A percentile compares a stretch with the other conserved stretches of the same genome.
These are phyloP conservation scores for Arthromyces matolae DNA, from an alignment of 768 basidiomycete species.

Conservation along the genomic window DNA sequence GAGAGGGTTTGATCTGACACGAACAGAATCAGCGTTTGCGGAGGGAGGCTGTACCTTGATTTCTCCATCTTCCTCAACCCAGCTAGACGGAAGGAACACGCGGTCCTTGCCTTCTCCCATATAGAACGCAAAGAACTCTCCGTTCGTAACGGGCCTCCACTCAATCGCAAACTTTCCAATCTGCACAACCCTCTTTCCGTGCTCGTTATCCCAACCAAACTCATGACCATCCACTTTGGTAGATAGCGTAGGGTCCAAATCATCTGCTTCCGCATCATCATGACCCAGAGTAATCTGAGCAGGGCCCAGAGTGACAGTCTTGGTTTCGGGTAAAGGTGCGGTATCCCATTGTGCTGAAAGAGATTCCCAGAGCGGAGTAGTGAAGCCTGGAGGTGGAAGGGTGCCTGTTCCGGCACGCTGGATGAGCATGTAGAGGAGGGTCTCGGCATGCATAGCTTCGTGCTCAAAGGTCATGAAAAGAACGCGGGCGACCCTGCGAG, in stretches of 20 bases:
- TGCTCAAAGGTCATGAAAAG: slow-evolving; percentile 92
- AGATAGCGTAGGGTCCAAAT: slow-evolving; percentile 33
- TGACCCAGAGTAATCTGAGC: slow-evolving; percentile 68
- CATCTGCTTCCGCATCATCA: slow-evolving; percentile 75
- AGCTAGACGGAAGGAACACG: slow-evolving; percentile 64
- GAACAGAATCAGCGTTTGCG: too few relatives aligned
- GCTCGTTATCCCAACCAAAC: slow-evolving; percentile 96
- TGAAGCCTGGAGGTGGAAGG: slow-evolving; percentile 72
- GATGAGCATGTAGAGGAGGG: slow-evolving; percentile 90
- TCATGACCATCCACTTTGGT: slow-evolving; percentile 51
- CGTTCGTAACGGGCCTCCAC: slow-evolving; percentile 86
- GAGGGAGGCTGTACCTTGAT: slow-evolving; percentile 51
- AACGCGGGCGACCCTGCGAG: slow-evolving; percentile 69
- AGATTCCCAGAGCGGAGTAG: slow-evolving; percentile 65
- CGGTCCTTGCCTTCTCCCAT: slow-evolving; percentile 37
- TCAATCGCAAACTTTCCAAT: slow-evolving; percentile 74
- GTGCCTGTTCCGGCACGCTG: slow-evolving; percentile 79
- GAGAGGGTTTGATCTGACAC: too few relatives aligned
- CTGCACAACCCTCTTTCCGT: slow-evolving; percentile 57
- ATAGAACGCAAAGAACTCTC: slow-evolving; percentile 76
- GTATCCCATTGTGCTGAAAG: slow-evolving; percentile 48
- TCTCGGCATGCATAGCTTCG: slow-evolving; percentile 88
- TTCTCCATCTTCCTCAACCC: slow-evolving; percentile 55
- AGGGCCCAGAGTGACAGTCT: slow-evolving; percentile 56
- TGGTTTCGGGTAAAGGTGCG: slow-evolving; percentile 36